Base-by-base conservation (phyloP, 2,329 filamentous ascomycete genomes). In the Fusarium duplospermum region DNA sequence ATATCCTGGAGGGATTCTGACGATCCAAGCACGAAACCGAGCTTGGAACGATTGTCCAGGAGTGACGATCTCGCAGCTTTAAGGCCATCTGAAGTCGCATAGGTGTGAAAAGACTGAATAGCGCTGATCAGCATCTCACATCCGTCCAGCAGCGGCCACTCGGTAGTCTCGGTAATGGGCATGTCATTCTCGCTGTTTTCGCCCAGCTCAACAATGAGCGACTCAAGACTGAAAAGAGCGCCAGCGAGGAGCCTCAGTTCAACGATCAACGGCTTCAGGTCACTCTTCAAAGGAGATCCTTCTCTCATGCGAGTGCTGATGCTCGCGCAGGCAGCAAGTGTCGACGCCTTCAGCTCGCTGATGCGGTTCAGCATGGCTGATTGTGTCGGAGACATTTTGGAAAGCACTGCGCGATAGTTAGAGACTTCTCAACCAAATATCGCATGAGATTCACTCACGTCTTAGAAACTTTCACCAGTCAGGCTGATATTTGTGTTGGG, bases 1-100 rank as follows among this genome's bases (percentile, higher is more conserved):
- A 79, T 69, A 35, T 79, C 77, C 18, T 74, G 66, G 6, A 77
- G 36, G 1, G 77, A 67, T 24, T 79, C 77, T n/a, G 77, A 78
- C 6, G 77, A 74, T 5, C 76, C 77, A 7, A 79, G 65, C 14
- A 79, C 61, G 35, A 78, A 78, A 7, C 66, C 68, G 18, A 79
- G 66, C 35, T 78, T 78, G 31, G 73, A 76, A 4, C 77, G 77
- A 20, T 72, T 72, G 5, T 69, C 71, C 9, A 72, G 18, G 13
- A 79, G 66, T 0, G 71, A 66, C 14, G 67, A 58, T 42, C 71
- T 77, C 4, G 77, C 73, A n/a, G 70, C 70, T 29, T 69, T 66
- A 20, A 79, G 64, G 2, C 76, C 77, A 38, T 77, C 67, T 6
- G 70, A 58, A n/a, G 69, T 72, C 8, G 75, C 67, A 33, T 64